These are phyloP conservation scores for Lentinula guzmanii DNA, from an alignment of 768 basidiomycete species.

Conservation along the genomic window DNA sequence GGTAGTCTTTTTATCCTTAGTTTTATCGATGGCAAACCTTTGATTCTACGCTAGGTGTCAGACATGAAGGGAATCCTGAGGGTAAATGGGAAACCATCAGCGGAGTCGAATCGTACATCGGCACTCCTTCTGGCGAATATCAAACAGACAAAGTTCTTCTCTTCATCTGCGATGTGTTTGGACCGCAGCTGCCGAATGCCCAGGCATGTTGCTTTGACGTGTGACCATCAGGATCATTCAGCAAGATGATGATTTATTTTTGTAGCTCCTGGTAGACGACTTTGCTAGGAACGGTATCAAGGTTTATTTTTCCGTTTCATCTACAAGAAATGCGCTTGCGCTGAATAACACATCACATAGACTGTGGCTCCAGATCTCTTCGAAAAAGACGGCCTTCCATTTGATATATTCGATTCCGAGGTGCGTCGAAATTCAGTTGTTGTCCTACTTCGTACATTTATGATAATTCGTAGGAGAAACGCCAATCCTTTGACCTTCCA, in stretches of 20 bases:
- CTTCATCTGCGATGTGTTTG: conserved; percentile 34
- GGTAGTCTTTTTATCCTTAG: neutral
- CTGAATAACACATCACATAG: neutral
- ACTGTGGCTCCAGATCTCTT: conserved; percentile 11
- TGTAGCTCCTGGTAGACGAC: conserved; percentile 9
- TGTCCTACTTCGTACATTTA: neutral
- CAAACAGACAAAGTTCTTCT: conserved; percentile 31
- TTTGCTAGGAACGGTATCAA: conserved; percentile 13
- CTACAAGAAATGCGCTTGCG: neutral
- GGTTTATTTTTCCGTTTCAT: neutral
- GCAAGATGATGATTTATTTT: neutral
- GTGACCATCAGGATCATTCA: neutral
- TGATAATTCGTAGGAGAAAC: neutral
- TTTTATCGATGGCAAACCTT: neutral
- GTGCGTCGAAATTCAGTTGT: neutral
- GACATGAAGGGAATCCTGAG: conserved; percentile 1
- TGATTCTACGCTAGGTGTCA: neutral
- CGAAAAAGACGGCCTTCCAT: conserved; percentile 8
- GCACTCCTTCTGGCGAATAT: conserved; percentile 30
- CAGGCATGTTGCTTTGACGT: conserved; percentile 9
- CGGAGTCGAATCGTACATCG: conserved; percentile 34
- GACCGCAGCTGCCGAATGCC: conserved; percentile 25
- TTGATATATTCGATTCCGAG: conserved; percentile 1
- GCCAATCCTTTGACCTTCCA: conserved; percentile 1
- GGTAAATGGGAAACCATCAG: conserved; percentile 30